Base-by-base conservation (phyloP, 2,329 filamentous ascomycete species). In the Rutstroemia sp. region DNA sequence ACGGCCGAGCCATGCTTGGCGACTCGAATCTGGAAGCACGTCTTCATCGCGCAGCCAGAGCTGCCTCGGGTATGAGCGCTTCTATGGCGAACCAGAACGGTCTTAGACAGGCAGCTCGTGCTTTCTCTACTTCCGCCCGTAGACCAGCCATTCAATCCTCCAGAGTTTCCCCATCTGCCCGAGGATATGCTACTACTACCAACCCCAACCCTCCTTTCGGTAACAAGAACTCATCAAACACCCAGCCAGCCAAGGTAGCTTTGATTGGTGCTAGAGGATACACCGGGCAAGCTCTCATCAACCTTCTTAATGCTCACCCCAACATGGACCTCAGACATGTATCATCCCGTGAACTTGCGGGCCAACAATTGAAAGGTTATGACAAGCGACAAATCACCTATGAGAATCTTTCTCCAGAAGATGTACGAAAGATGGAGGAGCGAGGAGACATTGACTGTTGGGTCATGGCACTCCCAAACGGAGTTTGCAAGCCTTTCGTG, bases 401-500 rank as follows among this genome's bases (percentile, higher is more conserved):
- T 73, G 90, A 96, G 73, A 96, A 91, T 71, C 78, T 97, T 46
- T 85, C 82, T 56, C 82, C 90, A 6, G 92, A 97, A 63, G 92
- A 97, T 64, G 86, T 96, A 12, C 83, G 85, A 61, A 80, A 85
- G 57, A 90, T 97, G 82, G 89, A 94, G 61, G 85, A 88, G 70
- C 83, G 86, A 34, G 88, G 88, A 52, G 83, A 92, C 67, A 85
- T 97, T 50, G 92, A 97, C 75, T 94, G 89, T 74, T 97, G 92
- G 92, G 89, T 97, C 46, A 94, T 97, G 89, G 94, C 94, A 38
- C 83, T 97, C 30, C 94, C 92, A 46, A 99, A 97, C 69, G 89
- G 90, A 59, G 90, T 96, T 50, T 96, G 90, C 82, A 88, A 91
- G 75, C 92, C 94, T 0, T 99, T 87, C 65, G 87, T 97, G 9